These are phyloP conservation scores for Ganoderma leucocontextum DNA, from an alignment of 1,284 basidiomycete species.

Conservation along the genomic window DNA sequence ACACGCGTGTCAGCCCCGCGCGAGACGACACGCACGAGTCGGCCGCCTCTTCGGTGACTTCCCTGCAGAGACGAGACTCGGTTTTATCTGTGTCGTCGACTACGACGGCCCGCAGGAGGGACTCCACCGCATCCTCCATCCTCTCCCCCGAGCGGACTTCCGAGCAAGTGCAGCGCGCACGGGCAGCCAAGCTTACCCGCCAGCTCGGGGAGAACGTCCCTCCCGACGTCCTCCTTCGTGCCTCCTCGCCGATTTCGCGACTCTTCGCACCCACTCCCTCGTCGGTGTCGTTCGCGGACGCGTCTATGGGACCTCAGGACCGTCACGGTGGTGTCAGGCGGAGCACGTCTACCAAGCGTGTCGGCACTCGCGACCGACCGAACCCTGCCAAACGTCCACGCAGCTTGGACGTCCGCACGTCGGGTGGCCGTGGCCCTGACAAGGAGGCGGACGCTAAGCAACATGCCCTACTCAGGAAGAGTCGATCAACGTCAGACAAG, in stretches of 20 bases:
- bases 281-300: slow-evolving; percentile 22
- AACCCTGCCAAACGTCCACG: slow-evolving; percentile 28
- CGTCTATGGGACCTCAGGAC: slow-evolving; percentile 19
- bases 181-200: slow-evolving; percentile 50
- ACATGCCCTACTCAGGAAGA: slow-evolving; percentile 23
- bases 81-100: slow-evolving; percentile 12
- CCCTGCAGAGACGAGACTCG: slow-evolving; percentile 29
- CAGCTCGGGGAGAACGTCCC: slow-evolving; percentile 51
- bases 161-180: slow-evolving; percentile 43
- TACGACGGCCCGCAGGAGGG: slow-evolving; percentile 11
- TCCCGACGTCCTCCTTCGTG: slow-evolving; percentile 45
- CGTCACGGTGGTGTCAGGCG: slow-evolving; percentile 27
- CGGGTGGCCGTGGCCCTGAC: slow-evolving; percentile 22
- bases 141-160: slow-evolving; percentile 31
- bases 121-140: slow-evolving; percentile 35
- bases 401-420: slow-evolving; percentile 38
- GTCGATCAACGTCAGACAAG: slow-evolving; percentile 1
- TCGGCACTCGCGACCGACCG: background rate
- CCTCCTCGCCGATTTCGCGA: slow-evolving; percentile 33
- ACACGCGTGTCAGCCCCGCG: slow-evolving; percentile 16
- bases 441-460: background rate
- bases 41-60: slow-evolving; percentile 15
- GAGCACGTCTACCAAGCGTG: slow-evolving; percentile 32
- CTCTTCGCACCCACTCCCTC: slow-evolving; percentile 25
- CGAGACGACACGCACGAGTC: slow-evolving; percentile 9